Base-by-base conservation (phyloP, 371 early-diverging fungal species). In the Actinomortierella wolfii region DNA sequence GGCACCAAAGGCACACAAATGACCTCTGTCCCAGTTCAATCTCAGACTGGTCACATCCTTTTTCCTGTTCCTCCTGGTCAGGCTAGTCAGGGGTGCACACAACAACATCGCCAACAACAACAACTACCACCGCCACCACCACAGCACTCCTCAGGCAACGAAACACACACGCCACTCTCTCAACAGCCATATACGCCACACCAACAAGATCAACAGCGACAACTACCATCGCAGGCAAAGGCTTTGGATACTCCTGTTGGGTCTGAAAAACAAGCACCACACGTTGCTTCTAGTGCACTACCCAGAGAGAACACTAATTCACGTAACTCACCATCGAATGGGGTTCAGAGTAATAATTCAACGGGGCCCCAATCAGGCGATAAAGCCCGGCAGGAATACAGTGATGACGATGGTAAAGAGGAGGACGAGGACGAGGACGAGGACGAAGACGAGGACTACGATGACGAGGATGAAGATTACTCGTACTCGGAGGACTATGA, bases 381-480 rank as follows among this genome's bases (percentile, higher is more conserved):
- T 4, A 45, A 63, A n/a, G 56, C 56, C 25, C 52, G 52, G 2
- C 39, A 57, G 5, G 52, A 52, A 24, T 40, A 45, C 15, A 51
- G 43, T 8, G 51, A 50, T 29, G 41, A 42, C 23, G 54, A 54
- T 5, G 25, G 26, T 8, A 26, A 23, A 23, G 49, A 49, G 15
- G 64, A 64, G 2, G 59, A 57, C 7, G 57, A 64, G 3, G 58
- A 47, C 14, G 51, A 57, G 1, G 59, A 58, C 13, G 56, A 66
- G 14, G 63, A 62, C 29, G 39, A 20, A 2, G 41, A 52, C 1
- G 59, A 59, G 2, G 44, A 64, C 3, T 41, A 57, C 3, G 64
- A 64, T 15, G 58, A 57, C 15, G 57, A 64, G 1, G 53, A 64
- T 11, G 28, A 56, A n/a, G 56, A 62, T 9, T 39, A 15, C 24